Percentiles rank a stretch among this genome's conserved stretches.
phyloP scores from a whole-genome alignment of 805 yeast genomes.

The Nakazawaea peltata region DNA sequence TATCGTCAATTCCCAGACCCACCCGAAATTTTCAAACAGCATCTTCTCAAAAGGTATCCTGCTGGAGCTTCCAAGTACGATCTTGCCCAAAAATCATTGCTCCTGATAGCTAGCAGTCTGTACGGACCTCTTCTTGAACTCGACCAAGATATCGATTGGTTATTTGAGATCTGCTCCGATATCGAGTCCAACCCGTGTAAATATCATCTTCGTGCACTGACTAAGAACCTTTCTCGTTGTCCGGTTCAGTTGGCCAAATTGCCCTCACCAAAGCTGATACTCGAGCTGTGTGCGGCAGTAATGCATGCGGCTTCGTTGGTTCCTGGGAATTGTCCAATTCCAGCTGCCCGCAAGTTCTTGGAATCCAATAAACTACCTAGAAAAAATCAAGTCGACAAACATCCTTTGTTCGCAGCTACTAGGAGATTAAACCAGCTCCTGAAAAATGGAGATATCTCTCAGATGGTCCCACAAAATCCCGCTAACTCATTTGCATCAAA shows the following conservation, averaged over 20 bases:
- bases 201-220: slow-evolving; percentile 33
- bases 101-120: slow-evolving; percentile 25
- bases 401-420: slow-evolving; percentile 1
- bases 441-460: too few relatives aligned
- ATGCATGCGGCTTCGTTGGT: slow-evolving; percentile 18
- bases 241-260: slow-evolving; percentile 12
- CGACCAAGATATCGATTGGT: slow-evolving; percentile 20
- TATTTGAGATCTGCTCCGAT: slow-evolving; percentile 32
- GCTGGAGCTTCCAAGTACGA: slow-evolving; percentile 44
- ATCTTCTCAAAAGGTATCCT: slow-evolving; percentile 38
- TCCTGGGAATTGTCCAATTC: too few relatives aligned
- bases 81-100: slow-evolving; percentile 30
- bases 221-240: slow-evolving; percentile 13
- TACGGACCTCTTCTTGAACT: slow-evolving; percentile 31
- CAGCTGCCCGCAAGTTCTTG: slow-evolving; percentile 10
- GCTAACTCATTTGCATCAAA: too few relatives aligned
- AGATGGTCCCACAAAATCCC: too few relatives aligned
- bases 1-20: slow-evolving; percentile 35
- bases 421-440: not conserved
- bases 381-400: slow-evolving; percentile 11
- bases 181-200: slow-evolving; percentile 39
- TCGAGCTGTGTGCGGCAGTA: slow-evolving; percentile 15
- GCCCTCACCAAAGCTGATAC: slow-evolving; percentile 10
- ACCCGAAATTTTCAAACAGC: slow-evolving; percentile 27
- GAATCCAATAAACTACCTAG: slow-evolving; percentile 16